A percentile compares a stretch with the other conserved stretches of the same genome.
Conservation (phyloP, 2,329 filamentous ascomycete species). For the Ophiocordyceps camponoti-leonardi region DNA sequence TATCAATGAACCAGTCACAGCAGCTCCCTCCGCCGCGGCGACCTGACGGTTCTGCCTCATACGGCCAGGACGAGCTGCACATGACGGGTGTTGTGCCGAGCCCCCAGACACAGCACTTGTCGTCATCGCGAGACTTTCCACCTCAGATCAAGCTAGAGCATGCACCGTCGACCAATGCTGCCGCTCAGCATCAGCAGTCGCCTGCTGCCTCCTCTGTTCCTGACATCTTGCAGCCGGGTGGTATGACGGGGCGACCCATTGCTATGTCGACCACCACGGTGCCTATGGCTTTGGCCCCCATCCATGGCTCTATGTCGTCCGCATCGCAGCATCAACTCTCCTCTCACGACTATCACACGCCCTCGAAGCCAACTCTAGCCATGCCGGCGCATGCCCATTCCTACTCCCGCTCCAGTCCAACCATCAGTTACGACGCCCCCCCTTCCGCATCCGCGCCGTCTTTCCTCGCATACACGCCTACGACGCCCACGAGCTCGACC, state of each 20-base stretch:
- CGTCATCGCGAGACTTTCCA: slow-evolving; percentile 30
- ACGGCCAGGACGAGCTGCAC: slow-evolving; percentile 34
- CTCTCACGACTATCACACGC: slow-evolving; percentile 39
- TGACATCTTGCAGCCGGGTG: slow-evolving; percentile 41
- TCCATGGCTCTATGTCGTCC: slow-evolving; percentile 20
- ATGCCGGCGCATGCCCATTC: slow-evolving; percentile 50
- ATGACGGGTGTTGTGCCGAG: slow-evolving; percentile 25
- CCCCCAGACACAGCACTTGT: slow-evolving; percentile 14
- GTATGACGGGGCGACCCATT: slow-evolving; percentile 18
- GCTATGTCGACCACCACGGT: slow-evolving; percentile 24
- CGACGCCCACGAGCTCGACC: slow-evolving; percentile 44
- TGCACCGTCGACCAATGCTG: slow-evolving; percentile 16
- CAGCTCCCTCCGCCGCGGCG: slow-evolving; percentile 15
- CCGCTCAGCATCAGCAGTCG: slow-evolving; percentile 15
- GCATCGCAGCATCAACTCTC: slow-evolving; percentile 16
- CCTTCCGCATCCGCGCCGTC: slow-evolving; percentile 20
- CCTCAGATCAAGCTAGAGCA: slow-evolving; percentile 36
- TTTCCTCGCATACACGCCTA: slow-evolving; percentile 36
- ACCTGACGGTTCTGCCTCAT: slow-evolving; percentile 7
- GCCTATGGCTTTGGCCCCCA: slow-evolving; percentile 24
- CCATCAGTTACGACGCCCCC: slow-evolving; percentile 35
- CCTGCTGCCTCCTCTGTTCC: slow-evolving; percentile 28
- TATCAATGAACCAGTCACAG: slow-evolving; percentile 23
- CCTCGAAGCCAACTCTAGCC: slow-evolving; percentile 48
- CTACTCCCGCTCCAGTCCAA: slow-evolving; percentile 76